phyloP scores from a whole-genome alignment of 495 filamentous ascomycete species.

The Penicillium robsamsonii region DNA sequence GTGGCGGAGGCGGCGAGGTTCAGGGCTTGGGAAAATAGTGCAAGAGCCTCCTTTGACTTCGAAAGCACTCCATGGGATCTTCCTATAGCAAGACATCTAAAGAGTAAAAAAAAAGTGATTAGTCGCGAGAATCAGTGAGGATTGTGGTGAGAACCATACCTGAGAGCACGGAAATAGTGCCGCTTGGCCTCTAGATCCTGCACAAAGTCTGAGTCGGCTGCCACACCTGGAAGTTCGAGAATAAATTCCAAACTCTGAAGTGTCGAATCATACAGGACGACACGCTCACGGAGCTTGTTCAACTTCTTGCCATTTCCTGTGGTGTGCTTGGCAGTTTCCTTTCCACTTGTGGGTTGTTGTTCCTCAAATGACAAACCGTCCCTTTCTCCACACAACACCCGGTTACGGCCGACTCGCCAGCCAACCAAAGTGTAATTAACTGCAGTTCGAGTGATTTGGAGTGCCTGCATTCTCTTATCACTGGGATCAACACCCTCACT shows the following conservation, averaged over 20 bases:
- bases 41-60: conserved; percentile 77
- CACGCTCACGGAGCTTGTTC: conserved; percentile 78
- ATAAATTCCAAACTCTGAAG: conserved; percentile 86
- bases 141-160: conserved; percentile 47
- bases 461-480: conserved; percentile 84
- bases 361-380: conserved; percentile 67
- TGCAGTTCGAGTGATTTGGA: conserved; percentile 88
- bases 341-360: conserved; percentile 47
- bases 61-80: conserved; percentile 76
- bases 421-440: conserved; percentile 90
- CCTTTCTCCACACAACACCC: conserved; percentile 74
- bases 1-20: conserved; percentile 47
- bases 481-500: conserved; percentile 80
- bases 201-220: conserved; percentile 75
- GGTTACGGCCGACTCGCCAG: conserved; percentile 92
- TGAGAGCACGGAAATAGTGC: conserved; percentile 83
- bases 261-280: conserved; percentile 90
- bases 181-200: conserved; percentile 73
- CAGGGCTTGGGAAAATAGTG: conserved; percentile 69
- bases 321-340: conserved; percentile 54
- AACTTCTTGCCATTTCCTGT: conserved; percentile 66
- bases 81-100: conserved; percentile 79
- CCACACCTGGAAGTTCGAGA: conserved; percentile 84
- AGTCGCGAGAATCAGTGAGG: not conserved
- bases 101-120: conserved; percentile 1